phyloP scores from a whole-genome alignment of 1,284 basidiomycete species.

The Heterobasidion occidentale region DNA sequence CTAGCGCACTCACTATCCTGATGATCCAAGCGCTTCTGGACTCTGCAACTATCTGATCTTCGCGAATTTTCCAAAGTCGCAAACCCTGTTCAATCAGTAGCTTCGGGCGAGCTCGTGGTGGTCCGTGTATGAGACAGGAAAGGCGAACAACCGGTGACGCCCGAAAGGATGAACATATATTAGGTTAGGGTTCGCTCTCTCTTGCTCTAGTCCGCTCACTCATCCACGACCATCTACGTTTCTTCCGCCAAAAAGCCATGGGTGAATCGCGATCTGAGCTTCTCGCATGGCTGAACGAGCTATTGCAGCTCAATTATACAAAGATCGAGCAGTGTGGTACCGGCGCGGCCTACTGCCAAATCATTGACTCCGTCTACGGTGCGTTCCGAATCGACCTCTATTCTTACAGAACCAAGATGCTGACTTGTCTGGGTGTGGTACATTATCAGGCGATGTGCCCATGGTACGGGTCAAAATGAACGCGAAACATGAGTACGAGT shows the following conservation, averaged over 20 bases:
- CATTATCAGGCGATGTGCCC: constrained; percentile 65
- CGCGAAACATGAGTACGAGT: constrained; percentile 95
- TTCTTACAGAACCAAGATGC: no score
- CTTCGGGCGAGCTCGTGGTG: no score
- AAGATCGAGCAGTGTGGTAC: constrained; percentile 94
- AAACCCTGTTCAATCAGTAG: no score
- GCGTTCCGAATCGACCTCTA: constrained; percentile 14
- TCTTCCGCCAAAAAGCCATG: constrained; percentile 17
- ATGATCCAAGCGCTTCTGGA: no score
- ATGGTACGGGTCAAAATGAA: constrained; percentile 89
- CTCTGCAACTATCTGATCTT: no score
- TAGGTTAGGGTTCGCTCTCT: not conserved
- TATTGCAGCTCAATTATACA: constrained; percentile 85
- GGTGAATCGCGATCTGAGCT: constrained; percentile 79
- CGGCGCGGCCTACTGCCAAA: constrained; percentile 86
- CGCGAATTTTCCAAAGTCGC: no score
- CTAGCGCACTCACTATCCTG: no score
- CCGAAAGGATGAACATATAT: no score
- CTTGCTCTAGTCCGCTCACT: not conserved
- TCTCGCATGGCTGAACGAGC: constrained; percentile 89
- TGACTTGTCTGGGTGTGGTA: not conserved
- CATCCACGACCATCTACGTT: not conserved
- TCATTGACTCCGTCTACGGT: constrained; percentile 93
- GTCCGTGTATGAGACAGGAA: no score
- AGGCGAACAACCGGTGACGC: no score